These are phyloP conservation scores for Insectozyma bohioensis DNA, from an alignment of 1,139 yeast genomes.

Conservation along the genomic window DNA sequence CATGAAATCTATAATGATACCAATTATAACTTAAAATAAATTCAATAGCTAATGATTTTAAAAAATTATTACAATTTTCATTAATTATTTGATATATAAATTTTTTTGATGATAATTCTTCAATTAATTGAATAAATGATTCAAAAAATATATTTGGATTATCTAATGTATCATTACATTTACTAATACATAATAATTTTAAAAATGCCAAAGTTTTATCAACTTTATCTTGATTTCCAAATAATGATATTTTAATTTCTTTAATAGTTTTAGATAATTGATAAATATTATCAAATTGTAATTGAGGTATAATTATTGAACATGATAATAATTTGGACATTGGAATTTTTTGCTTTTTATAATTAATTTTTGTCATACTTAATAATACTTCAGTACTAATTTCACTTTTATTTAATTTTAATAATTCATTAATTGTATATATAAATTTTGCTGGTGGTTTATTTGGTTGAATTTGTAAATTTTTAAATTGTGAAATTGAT, in stretches of 20 bases:
- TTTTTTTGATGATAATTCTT: slow-evolving; percentile 33
- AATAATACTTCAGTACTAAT: not conserved
- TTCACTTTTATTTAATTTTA: slow-evolving; percentile 1
- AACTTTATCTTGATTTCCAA: slow-evolving; percentile 10
- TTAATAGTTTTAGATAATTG: slow-evolving; percentile 13
- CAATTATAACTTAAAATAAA: slow-evolving; percentile 37
- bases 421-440: slow-evolving; percentile 10
- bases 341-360: slow-evolving; percentile 12
- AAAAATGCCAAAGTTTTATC: slow-evolving; percentile 16
- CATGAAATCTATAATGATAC: slow-evolving; percentile 31
- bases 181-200: slow-evolving; percentile 18
- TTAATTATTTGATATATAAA: slow-evolving; percentile 22
- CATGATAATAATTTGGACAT: slow-evolving; percentile 11
- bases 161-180: slow-evolving; percentile 12
- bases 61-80: slow-evolving; percentile 10
- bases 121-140: slow-evolving; percentile 35
- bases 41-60: slow-evolving; percentile 27
- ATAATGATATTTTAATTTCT: slow-evolving; percentile 15
- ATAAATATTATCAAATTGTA: slow-evolving; percentile 12
- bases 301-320: slow-evolving; percentile 9
- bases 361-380: slow-evolving; percentile 1
- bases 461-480: too few relatives aligned
- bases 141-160: slow-evolving; percentile 33
- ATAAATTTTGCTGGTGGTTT: too few relatives aligned
- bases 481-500: slow-evolving; percentile 16